Base-by-base conservation (phyloP, 768 basidiomycete genomes). In the Trametes cubensis region DNA sequence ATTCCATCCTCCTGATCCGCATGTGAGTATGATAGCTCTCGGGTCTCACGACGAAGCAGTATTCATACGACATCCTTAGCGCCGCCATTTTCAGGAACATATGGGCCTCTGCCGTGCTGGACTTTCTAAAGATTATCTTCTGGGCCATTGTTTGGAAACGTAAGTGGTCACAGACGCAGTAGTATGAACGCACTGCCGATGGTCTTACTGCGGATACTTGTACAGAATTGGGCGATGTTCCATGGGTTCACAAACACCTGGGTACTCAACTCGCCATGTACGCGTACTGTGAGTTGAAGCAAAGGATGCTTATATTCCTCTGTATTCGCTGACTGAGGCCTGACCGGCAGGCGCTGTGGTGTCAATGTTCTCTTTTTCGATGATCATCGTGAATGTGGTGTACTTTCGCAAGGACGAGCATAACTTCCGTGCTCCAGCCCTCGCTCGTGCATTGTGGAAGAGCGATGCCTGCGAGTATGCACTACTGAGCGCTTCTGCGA, bases 91-190 rank as follows among this genome's bases (percentile, higher is more conserved):
- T 26, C 57, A 28, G 50, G 48, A 58, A 58, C 2, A 14, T 14
- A 0, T 50, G 57, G 57, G 14, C 50, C 8, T 49, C 38, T 41
- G 23, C 15, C 10, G 40, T 20, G 11, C 47, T 58, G 18, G 57
- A 58, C 47, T 1, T 58, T 11, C 18, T 59, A 20, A 44, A 23
- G 41, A 8, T 51, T 13, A 6, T 25, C 13, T 42, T 51, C 13
- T 59, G 58, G 58, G 41, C 15, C n/a, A 44, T 59, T 15, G 34
- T 59, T 6, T 38, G 23, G 28, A 59, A 51, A 20, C 26, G 58
- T 59, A 23, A 18, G 40, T 20, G 28, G 3, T 7, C 4, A 1
- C 8, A 11, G 8, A n/a, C n/a, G n/a, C 8, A 25, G 13, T 11
- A 3, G 4, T 23, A 21, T 1, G 11, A 11, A 34, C 34, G 21